A percentile compares a stretch with the other conserved stretches of the same genome.
Conservation (phyloP, 2,329 filamentous ascomycete genomes). For the Ceratocystis ficicola region DNA sequence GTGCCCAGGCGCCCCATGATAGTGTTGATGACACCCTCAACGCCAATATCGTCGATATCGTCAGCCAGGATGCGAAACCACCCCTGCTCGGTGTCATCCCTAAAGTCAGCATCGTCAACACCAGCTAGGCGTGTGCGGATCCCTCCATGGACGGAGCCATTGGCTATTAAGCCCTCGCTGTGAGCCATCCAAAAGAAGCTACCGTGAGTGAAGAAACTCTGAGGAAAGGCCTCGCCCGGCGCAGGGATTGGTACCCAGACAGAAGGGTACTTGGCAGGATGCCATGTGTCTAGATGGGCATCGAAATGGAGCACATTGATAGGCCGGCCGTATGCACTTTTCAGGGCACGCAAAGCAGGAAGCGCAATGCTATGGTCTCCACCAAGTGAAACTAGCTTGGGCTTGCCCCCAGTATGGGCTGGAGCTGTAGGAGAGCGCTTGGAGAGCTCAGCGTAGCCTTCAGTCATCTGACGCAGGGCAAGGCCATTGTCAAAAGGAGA, state of each 20-base stretch:
- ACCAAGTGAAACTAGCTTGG: slow-evolving; percentile 55
- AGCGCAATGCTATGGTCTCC: slow-evolving; percentile 63
- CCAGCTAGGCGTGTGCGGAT: slow-evolving; percentile 63
- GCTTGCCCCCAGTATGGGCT: slow-evolving; percentile 27
- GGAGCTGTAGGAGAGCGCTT: slow-evolving; percentile 30
- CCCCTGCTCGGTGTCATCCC: slow-evolving; percentile 57
- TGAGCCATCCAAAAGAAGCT: slow-evolving; percentile 86
- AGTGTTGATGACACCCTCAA: slow-evolving; percentile 52
- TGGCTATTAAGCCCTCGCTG: slow-evolving; percentile 65
- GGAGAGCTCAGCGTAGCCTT: slow-evolving; percentile 60
- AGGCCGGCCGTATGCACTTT: slow-evolving; percentile 47
- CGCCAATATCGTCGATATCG: slow-evolving; percentile 75
- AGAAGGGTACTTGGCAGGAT: slow-evolving; percentile 66
- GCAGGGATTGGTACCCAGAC: slow-evolving; percentile 50
- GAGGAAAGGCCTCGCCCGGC: slow-evolving; percentile 27
- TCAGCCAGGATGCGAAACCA: slow-evolving; percentile 69
- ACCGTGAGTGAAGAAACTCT: slow-evolving; percentile 64
- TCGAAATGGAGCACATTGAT: slow-evolving; percentile 67
- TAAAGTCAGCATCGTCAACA: slow-evolving; percentile 50
- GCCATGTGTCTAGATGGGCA: slow-evolving; percentile 72
- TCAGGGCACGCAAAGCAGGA: slow-evolving; percentile 55
- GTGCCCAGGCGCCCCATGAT: slow-evolving; percentile 63
- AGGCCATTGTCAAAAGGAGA: slow-evolving; percentile 77
- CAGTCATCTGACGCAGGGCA: slow-evolving; percentile 71
- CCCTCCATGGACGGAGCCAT: slow-evolving; percentile 68